Base-by-base conservation (phyloP, 1,139 yeast species). In the Pichia sp. region DNA sequence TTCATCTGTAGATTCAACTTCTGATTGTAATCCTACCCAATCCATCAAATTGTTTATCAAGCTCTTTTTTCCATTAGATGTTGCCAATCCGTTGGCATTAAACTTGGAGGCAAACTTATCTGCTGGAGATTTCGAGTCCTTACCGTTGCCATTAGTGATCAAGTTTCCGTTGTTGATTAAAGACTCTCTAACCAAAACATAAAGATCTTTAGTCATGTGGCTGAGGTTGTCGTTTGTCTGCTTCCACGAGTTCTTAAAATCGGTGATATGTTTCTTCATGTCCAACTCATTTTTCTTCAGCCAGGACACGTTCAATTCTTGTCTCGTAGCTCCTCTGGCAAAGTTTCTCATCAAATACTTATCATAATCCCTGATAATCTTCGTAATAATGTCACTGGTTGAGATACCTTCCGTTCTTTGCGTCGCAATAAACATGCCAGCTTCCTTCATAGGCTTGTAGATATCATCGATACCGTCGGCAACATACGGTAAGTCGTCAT, bases 371-470 rank as follows among this genome's bases (percentile, higher is more conserved):
- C 95, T 80, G 61, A 93, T 91, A 63, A 93, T 88, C 67, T 87
- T 89, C 55, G 98, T 91, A 64, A 93, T 93, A 59, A 93, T 93
- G 68, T 93, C 98, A 41, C 96, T 87, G 0, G 99, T 93, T 12
- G 96, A 87, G 46, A 93, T 85, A 16, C 99, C 99, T 60, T 91
- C 96, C 0, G 99, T 93, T 67, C 99, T 80, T 71, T 93, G 99
- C 0, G 99, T 93, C 8, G 95, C 86, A 60, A 95, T 74, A 64
- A 93, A 93, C 85, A 80, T 87, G 2, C 99, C 99, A 66, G 75
- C 75, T 66, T 86, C 87, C 67, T 95, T 93, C 63, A 93, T 86
- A 12, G 97, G 96, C 67, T 81, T 83, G 71, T 93, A 93, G 51
- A 93, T 90, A 68, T 93, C 99, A 67, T 88, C 97, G 46, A 83